These are phyloP conservation scores for Sporisorium graminicola DNA, from an alignment of 1,284 basidiomycete species.

Conservation along the genomic window DNA sequence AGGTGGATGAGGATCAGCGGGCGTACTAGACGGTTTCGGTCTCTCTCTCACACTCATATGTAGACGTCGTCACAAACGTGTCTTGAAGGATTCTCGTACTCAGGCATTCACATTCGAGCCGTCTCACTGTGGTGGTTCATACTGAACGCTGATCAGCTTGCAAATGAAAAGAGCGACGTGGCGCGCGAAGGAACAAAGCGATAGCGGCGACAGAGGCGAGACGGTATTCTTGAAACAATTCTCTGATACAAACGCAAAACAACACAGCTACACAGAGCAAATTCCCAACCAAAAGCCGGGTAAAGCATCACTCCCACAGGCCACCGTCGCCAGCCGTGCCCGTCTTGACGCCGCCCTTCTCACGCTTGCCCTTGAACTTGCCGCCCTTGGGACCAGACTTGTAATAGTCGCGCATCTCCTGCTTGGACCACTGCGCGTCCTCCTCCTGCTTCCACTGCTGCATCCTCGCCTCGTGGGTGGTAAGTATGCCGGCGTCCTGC, in stretches of 20 bases:
- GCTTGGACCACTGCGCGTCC: conserved; percentile 46
- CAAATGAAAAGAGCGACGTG: neutral
- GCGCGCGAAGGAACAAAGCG: neutral
- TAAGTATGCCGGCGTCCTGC: conserved; percentile 54
- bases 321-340: conserved; percentile 51
- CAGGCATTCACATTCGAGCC: neutral
- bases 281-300: too few species aligned
- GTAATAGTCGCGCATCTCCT: conserved; percentile 63
- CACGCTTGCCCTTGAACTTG: conserved; percentile 62
- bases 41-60: neutral
- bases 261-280: neutral
- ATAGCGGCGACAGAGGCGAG: neutral
- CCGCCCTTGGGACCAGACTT: conserved; percentile 61
- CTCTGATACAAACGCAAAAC: neutral
- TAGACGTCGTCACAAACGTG: neutral
- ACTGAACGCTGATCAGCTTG: neutral
- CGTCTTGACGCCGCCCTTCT: conserved; percentile 62
- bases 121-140: neutral
- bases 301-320: conserved; percentile 50
- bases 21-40: conserved; percentile 9
- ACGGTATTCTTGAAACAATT: neutral
- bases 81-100: neutral
- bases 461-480: conserved; percentile 49
- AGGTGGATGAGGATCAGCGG: conserved; percentile 17
- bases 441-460: conserved; percentile 59